Evolutionary conservation across 164 flowering plant genomes (phyloP).

Genomic region (Sedum album): DNA sequence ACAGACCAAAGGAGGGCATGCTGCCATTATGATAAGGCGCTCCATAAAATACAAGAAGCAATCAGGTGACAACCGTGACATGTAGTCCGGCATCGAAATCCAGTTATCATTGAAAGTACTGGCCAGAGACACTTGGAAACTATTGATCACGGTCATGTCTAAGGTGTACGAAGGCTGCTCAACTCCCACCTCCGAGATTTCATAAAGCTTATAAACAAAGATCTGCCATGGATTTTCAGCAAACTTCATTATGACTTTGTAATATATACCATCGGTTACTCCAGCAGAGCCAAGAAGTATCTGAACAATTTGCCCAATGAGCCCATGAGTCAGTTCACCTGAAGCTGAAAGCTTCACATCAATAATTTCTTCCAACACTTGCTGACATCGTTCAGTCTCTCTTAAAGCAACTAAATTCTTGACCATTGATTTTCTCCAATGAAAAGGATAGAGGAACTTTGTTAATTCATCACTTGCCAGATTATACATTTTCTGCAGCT

Average conservation of each 20-base stretch:
- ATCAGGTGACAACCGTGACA: slow-evolving; percentile 53
- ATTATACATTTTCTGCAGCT: slow-evolving; percentile 17
- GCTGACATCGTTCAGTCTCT: slow-evolving; percentile 21
- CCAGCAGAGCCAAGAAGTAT: slow-evolving; percentile 34
- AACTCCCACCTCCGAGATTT: no score
- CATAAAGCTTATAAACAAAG: slow-evolving; percentile 14
- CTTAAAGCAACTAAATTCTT: slow-evolving; percentile 33
- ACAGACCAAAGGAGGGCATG: slow-evolving; percentile 17
- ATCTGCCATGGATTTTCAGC: slow-evolving; percentile 28
- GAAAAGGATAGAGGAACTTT: slow-evolving; percentile 27
- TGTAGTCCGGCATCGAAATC: slow-evolving; percentile 27
- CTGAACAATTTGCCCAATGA: slow-evolving; percentile 40
- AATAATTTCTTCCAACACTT: slow-evolving; percentile 30
- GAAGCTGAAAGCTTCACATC: slow-evolving; percentile 11
- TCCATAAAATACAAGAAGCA: slow-evolving; percentile 55
- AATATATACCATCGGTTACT: slow-evolving; percentile 19
- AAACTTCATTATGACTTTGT: slow-evolving; percentile 17
- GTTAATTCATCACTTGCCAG: slow-evolving; percentile 20
- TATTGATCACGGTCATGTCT: slow-evolving; percentile 10
- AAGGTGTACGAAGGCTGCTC: no score
- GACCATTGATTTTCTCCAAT: slow-evolving; percentile 23
- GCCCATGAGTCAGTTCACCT: slow-evolving; percentile 30
- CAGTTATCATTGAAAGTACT: slow-evolving; percentile 32
- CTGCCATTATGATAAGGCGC: slow-evolving; percentile 32
- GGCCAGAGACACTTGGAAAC: slow-evolving; percentile 26